Base-by-base conservation (phyloP, 768 basidiomycete genomes). In the Inosperma sp. region DNA sequence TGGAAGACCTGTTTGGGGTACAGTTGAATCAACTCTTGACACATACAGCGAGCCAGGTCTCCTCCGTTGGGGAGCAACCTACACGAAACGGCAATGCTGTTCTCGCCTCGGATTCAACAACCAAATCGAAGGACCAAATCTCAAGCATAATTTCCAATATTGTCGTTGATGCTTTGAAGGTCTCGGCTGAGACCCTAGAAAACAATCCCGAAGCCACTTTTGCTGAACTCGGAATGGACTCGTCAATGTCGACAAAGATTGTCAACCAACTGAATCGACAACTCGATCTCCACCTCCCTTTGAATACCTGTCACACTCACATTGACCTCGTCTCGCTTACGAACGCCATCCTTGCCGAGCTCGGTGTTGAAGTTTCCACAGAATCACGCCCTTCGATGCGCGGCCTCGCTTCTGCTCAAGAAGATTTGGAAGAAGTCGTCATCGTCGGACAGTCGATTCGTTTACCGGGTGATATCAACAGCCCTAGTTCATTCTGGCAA, bases 171-270 rank as follows among this genome's bases (percentile, higher is more conserved):
- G 59, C 57, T 9, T 36, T 68, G 19, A 49, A 55, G 23, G 63
- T 68, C 29, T 55, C 65, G 7, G 47, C 50, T 7, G 60, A 63
- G 19, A 55, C 52, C 2, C 51, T 69, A 43, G 63, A 65, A 10
- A 54, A 55, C 17, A 66, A 66, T 25, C 36, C 57, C 5, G 56
- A 65, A 19, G 64, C 64, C 5, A 64, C 67, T 1, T 69, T 69
- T 51, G 65, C 67, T 14, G 68, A 69, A 67, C 62, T 70, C 8
- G 68, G 68, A 36, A 68, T 70, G 67, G 66, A 68, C 51, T 70
- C 68, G 1, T 53, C 64, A 8, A 67, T 67, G 59, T 66, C 68
- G 6, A 60, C 62, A 7, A 52, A 53, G 39, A 69, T 69, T 22
- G 65, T 68, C 30, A 64, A 65, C 51, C 54, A 56, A 30, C 52